Base-by-base conservation (phyloP, 495 filamentous ascomycete genomes). In the Glonium stellatum region DNA sequence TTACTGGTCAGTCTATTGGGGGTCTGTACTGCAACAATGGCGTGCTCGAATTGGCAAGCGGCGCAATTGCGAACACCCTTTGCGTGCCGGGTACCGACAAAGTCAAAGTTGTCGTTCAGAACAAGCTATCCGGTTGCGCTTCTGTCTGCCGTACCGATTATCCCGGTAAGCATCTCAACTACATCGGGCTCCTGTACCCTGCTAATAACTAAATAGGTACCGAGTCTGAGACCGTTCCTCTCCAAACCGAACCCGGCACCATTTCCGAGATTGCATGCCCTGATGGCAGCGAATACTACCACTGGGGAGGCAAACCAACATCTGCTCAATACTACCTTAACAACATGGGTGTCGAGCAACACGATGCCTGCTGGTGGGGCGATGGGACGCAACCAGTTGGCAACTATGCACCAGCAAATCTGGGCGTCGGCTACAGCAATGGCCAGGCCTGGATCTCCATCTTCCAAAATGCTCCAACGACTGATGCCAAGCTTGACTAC, bases 251-350 rank as follows among this genome's bases (percentile, higher is more conserved):
- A 18, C 69, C 85, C 54, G 87, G 87, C 44, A 65, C 70, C 11
- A 77, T 71, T 10, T 78, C 79, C 59, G 71, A 78, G 34, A 72
- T 98, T 65, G 88, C 89, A 63, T 87, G 86, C 78, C 89, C 93
- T 31, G 73, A 87, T 55, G 81, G 84, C 23, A 67, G 67, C 39
- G 76, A 71, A 46, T 92, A 90, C 80, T 98, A 88, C 80, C 70
- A 75, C 49, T 95, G 89, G 86, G 59, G 89, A 68, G 83, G 82
- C 64, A 79, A 79, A 73, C 22, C 69, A 19, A 97, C 93, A 54
- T 92, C 87, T 35, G 91, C 92, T 49, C 95, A 98, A 76, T 98
- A 97, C 81, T 98, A 98, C 70, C 81, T 97, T 77, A 97, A 97
- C 82, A 85, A 85, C 63, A 77, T 79, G 60, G 90, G 88, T 63